Evolutionary conservation across 2,329 filamentous ascomycete species (phyloP), one percentile per base, ranked within the genome.

Genomic region (Penicillium psychrosexuale): DNA sequence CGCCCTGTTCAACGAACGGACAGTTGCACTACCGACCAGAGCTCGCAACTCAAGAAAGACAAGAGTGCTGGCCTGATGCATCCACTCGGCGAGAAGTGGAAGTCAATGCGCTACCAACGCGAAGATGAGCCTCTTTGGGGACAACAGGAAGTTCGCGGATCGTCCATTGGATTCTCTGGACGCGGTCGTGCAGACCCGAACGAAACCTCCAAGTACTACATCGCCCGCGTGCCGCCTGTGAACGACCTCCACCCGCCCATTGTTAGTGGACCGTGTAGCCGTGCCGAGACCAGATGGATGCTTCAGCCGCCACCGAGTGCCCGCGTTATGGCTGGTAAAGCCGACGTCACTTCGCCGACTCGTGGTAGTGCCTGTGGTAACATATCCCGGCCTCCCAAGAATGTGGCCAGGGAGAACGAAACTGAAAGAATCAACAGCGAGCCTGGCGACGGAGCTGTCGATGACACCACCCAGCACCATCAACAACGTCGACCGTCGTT

Each of bases 41-140:
- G 40, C 24, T 65, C 61, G 44, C 65, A 70, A 38, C 68, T 70
- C 27, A 74, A 77, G 45, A 79, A 56, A 77, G 83, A 62, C 78
- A 84, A 66, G 72, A 71, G 51, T 71, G 73, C 30, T 72, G 48
- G 59, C 17, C 51, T 70, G 24, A 72, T 62, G 62, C 66, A 72
- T 27, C 65, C 67, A 17, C 53, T 73, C 15, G 68, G 68, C n/a
- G 83, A 84, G 46, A 86, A 86, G 45, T 91, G 88, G 88, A 93
- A 94, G 67, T 81, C 81, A 64, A 86, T 85, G 71, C 83, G 88
- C 58, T 92, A 95, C 70, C 90, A 96, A 71, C 81, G 91, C 51
- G 90, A 94, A 69, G 91, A 96, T 61, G 92, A 97, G 73, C 86
- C 89, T 61, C 79, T 96, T 6, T 95, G 90, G 89, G 90, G 90